phyloP scores from a whole-genome alignment of 352 stramenopile genomes.

The Saprolegnia diclina region DNA sequence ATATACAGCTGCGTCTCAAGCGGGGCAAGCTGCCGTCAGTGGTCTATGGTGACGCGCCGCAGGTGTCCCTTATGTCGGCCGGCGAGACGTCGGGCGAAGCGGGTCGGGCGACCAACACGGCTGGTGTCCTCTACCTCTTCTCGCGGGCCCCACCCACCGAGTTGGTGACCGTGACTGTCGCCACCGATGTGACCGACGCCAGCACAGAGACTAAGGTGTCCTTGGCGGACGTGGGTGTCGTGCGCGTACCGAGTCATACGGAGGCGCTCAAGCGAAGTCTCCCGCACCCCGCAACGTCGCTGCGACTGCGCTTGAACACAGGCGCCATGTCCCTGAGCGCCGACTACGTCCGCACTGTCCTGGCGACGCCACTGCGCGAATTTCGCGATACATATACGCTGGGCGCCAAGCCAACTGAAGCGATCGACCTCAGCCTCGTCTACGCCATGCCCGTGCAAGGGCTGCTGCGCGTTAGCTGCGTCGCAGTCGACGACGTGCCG shows the following conservation, averaged over 20 bases:
- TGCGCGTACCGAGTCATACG: background rate
- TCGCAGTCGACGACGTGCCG: background rate
- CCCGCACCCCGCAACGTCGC: background rate
- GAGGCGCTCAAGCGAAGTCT: conserved; percentile 16
- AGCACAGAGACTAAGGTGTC: background rate
- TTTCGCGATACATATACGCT: background rate
- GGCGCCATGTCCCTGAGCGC: background rate
- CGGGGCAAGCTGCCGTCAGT: background rate
- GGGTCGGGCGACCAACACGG: background rate
- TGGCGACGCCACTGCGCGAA: conserved; percentile 4
- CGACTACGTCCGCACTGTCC: conserved; percentile 7
- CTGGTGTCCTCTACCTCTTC: conserved; percentile 17
- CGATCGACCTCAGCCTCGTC: conserved; percentile 22
- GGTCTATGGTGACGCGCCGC: conserved; percentile 14
- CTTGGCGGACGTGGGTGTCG: conserved; percentile 11
- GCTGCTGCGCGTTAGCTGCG: background rate
- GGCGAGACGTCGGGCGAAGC: conserved; percentile 9
- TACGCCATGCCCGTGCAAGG: conserved; percentile 23
- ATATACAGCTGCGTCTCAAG: conserved; percentile 26
- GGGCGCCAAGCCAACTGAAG: background rate
- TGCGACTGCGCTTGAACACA: background rate
- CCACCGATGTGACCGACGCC: background rate
- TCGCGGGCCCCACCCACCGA: background rate
- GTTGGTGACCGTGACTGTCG: background rate
- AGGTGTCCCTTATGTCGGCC: background rate